Base-by-base conservation (phyloP, 2,329 filamentous ascomycete species). In the Knoxdaviesia capensis region DNA sequence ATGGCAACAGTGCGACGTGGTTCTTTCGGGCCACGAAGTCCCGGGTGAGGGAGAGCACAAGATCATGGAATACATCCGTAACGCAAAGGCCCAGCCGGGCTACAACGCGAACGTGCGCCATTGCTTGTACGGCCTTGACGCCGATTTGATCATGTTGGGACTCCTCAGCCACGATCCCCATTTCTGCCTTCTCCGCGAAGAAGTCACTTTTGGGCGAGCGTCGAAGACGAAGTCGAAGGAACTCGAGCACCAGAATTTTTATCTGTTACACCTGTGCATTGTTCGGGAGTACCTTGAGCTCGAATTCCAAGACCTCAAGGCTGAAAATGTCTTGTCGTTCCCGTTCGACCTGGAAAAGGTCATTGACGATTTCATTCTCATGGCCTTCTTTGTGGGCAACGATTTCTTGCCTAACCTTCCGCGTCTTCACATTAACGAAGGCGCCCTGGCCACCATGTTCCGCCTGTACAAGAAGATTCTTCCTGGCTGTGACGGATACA, bases 21-120 rank as follows among this genome's bases (percentile, higher is more conserved):
- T 98, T 42, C 71, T 98, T 45, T 98, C 90, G 5, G 90, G 92
- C 43, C 92, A 98, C 56, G 92, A 98, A 60, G 88, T 96, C 30
- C 90, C 90, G 6, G 90, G 90, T 52, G 92, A 98, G 62, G 90
- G 90, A 52, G 90, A 98, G 61, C 90, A 98, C 67, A 98, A 98
- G 65, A 94, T 98, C 61, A 98, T 98, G 90, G 92, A 98, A 61
- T 98, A 98, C 60, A 98, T 98, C 59, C 82, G 90, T 51, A 84
- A 92, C 60, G 84, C 90, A 47, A 96, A 96, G 67, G 86, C 88
- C 40, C 90, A 98, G 59, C 83, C 83, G 2, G 75, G 79, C 48
- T 98, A 98, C 60, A 79, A 94, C 57, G 73, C 84, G 40, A 96
- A 98, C 54, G 75, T 94, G 47, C 83, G 90, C 44, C 90, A 98